Base-by-base conservation (phyloP, 352 stramenopile species). In the Globisporangium cederbergense region DNA sequence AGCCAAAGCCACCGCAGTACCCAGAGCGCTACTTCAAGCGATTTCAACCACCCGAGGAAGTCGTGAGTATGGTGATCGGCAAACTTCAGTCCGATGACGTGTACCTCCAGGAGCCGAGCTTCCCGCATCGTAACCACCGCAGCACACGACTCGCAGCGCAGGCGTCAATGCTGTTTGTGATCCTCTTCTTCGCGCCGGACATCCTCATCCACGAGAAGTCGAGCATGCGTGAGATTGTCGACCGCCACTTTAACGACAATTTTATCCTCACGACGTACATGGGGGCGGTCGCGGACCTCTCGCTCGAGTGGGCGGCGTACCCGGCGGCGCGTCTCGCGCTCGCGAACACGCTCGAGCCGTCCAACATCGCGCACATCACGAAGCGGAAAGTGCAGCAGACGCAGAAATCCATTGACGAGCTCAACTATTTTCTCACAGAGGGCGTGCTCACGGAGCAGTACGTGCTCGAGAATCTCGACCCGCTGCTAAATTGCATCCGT, bases 231-330 rank as follows among this genome's bases (percentile, higher is more conserved):
- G 93, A 98, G 73, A 97, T 98, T 60, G 94, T 98, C 4, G 95
- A 98, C 75, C 91, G 91, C 25, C 93, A 97, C 68, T 98, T 98
- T 68, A 96, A 96, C 66, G 96, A 98, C 75, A 98, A 98, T 79
- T 98, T 97, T 65, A 96, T 98, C 58, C 73, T 98, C 53, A 87
- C 91, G 42, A 97, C 86, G n/a, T 98, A 98, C 73, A 98, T 98
- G 92, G 96, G 96, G 28, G 80, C 94, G 14, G 88, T 97, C 20
- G 91, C 95, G 0, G 95, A 98, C 71, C 70, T 98, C 11, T 95
- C 81, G 57, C 58, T 97, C 38, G 95, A 98, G 64, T 98, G 96
- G 96, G 84, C 77, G 2, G 74, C 82, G 30, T 98, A 98, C 67
- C 81, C 83, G 0, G 93, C 95, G 1, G 96, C 96, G 2, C 83